A percentile compares a stretch with the other conserved stretches of the same genome.
Evolutionary conservation across 306 rosid genomes (phyloP).

Genomic region (Quercus aquifolioides): DNA sequence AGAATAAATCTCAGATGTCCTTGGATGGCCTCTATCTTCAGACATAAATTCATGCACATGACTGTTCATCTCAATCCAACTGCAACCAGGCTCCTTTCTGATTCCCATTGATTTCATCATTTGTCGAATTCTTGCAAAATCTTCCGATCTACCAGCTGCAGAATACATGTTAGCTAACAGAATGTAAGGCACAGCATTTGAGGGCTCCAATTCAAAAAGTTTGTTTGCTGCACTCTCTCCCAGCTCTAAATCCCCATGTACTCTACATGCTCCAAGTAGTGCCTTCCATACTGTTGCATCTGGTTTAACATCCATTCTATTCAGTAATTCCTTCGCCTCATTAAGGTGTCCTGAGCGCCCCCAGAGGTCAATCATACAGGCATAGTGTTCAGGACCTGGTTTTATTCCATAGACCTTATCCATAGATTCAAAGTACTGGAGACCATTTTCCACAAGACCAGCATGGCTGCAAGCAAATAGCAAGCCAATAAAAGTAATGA

Average conservation of each 20-base stretch:
- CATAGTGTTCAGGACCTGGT: conserved; percentile 78
- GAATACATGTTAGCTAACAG: conserved; percentile 78
- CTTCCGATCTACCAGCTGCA: conserved; percentile 66
- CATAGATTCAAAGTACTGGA: conserved; percentile 62
- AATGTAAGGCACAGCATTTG: conserved; percentile 67
- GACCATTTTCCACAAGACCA: conserved; percentile 68
- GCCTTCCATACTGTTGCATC: conserved; percentile 93
- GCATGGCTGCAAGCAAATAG: conserved; percentile 95
- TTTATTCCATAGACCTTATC: conserved; percentile 58
- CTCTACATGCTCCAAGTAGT: conserved; percentile 83
- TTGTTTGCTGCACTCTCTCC: conserved; percentile 72
- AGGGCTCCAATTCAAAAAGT: conserved; percentile 65
- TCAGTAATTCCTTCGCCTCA: conserved; percentile 57
- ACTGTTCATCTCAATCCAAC: conserved; percentile 76
- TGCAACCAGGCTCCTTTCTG: conserved; percentile 80
- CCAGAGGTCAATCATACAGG: conserved; percentile 87
- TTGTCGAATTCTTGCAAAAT: conserved; percentile 61
- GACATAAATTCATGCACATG: conserved; percentile 66
- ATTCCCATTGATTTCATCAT: conserved; percentile 80
- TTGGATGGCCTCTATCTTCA: conserved; percentile 77
- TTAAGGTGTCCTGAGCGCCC: conserved; percentile 75
- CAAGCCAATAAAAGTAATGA: conserved; percentile 79
- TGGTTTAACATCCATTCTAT: conserved; percentile 66
- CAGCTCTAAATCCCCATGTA: conserved; percentile 72
- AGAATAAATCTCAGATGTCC: conserved; percentile 59